phyloP scores from a whole-genome alignment of 257 asterid genomes.

The Penstemon eatonii region DNA sequence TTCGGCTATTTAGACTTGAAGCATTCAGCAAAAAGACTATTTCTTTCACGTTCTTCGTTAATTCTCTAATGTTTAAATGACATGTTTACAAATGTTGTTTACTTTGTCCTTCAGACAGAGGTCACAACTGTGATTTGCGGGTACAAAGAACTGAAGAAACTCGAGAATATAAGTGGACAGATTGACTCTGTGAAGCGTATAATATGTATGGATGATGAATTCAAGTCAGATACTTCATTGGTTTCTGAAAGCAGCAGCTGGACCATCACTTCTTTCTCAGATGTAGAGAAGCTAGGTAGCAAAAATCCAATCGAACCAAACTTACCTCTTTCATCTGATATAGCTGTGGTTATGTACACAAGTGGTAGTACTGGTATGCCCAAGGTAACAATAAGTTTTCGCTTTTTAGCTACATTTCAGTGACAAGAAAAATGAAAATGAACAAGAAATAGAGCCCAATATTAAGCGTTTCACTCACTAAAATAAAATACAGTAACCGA shows the following conservation, averaged over 20 bases:
- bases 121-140: constrained; percentile 97
- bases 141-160: constrained; percentile 79
- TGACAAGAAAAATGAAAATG: background rate
- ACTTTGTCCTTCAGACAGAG: constrained; percentile 76
- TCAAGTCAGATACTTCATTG: constrained; percentile 53
- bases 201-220: constrained; percentile 81
- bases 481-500: background rate
- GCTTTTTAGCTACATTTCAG: background rate
- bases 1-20: constrained; percentile 14
- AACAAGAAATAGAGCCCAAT: background rate
- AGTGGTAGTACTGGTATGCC: constrained; percentile 99
- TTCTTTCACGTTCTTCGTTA: background rate
- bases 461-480: too few relatives aligned
- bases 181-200: constrained; percentile 84
- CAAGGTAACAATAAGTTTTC: constrained; percentile 53
- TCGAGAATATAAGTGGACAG: constrained; percentile 76
- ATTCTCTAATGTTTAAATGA: background rate
- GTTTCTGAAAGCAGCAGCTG: constrained; percentile 56
- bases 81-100: constrained; percentile 14
- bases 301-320: constrained; percentile 77
- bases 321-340: constrained; percentile 80
- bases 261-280: constrained; percentile 65
- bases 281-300: constrained; percentile 70
- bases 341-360: constrained; percentile 98
- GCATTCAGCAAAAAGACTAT: background rate